Base-by-base conservation (phyloP, 1,284 basidiomycete species). In the Lentinula novae-zelandiae region DNA sequence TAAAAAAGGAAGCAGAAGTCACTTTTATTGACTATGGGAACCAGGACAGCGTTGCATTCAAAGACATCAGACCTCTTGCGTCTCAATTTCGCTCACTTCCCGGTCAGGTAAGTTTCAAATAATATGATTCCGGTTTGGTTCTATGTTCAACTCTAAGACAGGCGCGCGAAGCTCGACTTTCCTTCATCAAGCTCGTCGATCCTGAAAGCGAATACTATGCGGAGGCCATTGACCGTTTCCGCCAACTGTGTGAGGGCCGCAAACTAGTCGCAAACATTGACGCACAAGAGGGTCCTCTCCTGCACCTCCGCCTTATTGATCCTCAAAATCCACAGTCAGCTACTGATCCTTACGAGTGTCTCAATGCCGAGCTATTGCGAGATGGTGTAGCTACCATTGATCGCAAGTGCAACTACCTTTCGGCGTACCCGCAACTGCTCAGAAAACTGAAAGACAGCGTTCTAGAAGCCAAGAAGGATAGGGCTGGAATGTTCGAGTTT, bases 241-340 rank as follows among this genome's bases (percentile, higher is more conserved):
- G 87, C 36, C 75, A 84, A 31, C 78, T 95, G 22, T 92, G 91
- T 67, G 94, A 94, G 75, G 93, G 92, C 34, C 89, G 92, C 60
- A 94, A 95, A 72, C 82, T 98, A 36, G 80, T 97, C 50, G 95
- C 94, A 40, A 96, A 95, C 75, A 77, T 95, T 61, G 95, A 98
- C 73, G 84, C 90, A 70, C 86, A 81, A 68, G 95, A 96, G 70
- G 90, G 90, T 49, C 71, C 82, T 42, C 70, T 87, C 2, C 78
- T 94, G 15, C 95, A 96, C 72, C 82, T 96, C 57, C 90, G 95
- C 38, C 82, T 96, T 51, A 94, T 96, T 64, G 93, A 96, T 71
- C 89, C 94, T 0, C 73, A 79, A 36, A 89, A 95, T 73, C 86
- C 91, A 3, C 76, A 80, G 9, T 79, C 83, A 9, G 80, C 83